phyloP scores from a whole-genome alignment of 2,329 filamentous ascomycete genomes.

The Fusarium siculi region DNA sequence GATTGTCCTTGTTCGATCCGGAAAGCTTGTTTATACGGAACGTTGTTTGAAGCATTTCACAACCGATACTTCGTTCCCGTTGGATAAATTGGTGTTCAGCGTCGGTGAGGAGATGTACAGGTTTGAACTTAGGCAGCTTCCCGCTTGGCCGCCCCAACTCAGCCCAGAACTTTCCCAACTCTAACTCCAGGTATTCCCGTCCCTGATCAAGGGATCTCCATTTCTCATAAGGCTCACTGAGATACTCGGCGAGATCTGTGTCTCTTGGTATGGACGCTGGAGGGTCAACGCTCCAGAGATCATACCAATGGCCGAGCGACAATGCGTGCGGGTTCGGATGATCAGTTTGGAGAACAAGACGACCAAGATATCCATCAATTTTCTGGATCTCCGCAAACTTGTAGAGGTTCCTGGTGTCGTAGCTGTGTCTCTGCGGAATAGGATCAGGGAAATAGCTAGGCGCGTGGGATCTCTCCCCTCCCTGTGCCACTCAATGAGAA shows the following conservation, averaged over 20 bases:
- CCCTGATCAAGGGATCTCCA: not conserved
- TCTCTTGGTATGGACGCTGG: not conserved
- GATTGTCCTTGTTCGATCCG: not conserved
- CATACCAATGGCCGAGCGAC: not conserved
- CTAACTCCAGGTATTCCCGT: too few species aligned
- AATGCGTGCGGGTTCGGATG: not conserved
- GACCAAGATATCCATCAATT: not conserved
- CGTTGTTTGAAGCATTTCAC: not conserved
- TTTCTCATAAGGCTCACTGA: not conserved
- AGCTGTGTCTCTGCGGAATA: not conserved
- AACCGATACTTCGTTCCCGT: not conserved
- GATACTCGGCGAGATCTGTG: not conserved
- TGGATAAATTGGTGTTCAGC: not conserved
- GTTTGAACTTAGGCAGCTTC: not conserved
- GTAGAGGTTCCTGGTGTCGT: not conserved
- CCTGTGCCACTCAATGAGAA: not conserved
- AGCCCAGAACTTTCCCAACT: not conserved
- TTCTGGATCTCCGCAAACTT: not conserved
- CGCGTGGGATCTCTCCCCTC: not conserved
- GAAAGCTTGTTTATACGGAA: too few species aligned
- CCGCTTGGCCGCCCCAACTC: not conserved
- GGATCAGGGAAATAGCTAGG: not conserved
- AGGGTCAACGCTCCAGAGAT: fast-evolving
- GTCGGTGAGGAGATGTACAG: not conserved
- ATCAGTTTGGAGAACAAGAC: fast-evolving